phyloP scores from a whole-genome alignment of 352 stramenopile species.

The Blastocystis sp. region DNA sequence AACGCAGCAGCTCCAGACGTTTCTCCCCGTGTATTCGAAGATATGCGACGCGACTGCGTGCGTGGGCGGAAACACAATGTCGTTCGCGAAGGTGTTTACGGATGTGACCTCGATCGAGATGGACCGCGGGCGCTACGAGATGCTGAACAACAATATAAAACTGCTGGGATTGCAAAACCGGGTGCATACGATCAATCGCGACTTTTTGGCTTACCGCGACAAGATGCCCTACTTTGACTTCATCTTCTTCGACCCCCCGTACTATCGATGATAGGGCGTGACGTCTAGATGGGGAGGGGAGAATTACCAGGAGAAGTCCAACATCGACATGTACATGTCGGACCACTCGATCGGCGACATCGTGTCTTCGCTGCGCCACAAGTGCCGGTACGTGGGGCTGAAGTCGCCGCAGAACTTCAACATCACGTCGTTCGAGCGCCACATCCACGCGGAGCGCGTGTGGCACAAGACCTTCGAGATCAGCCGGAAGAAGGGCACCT shows the following conservation, averaged over 20 bases:
- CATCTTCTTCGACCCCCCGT: conserved; percentile 68
- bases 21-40: conserved; percentile 29
- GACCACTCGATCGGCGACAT: conserved; percentile 12
- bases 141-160: conserved; percentile 70
- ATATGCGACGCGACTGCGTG: conserved; percentile 72
- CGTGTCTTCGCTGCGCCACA: neutral
- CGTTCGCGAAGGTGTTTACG: conserved; percentile 70
- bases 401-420: conserved; percentile 65
- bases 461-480: conserved; percentile 33
- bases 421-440: conserved; percentile 5
- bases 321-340: conserved; percentile 53
- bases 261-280: neutral
- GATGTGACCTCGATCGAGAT: conserved; percentile 70
- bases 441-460: neutral
- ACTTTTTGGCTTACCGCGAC: conserved; percentile 61
- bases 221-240: conserved; percentile 60
- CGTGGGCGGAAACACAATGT: conserved; percentile 71
- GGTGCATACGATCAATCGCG: conserved; percentile 42
- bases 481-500: conserved; percentile 46
- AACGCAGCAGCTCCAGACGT: neutral
- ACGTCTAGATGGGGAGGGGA: conserved; percentile 61
- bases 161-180: conserved; percentile 45
- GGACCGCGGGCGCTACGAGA: conserved; percentile 62
- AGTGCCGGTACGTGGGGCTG: conserved; percentile 46
- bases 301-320: conserved; percentile 34